A percentile compares a stretch with the other conserved stretches of the same genome.
These are phyloP conservation scores for Aspergillus sp. DNA, from an alignment of 2,329 filamentous ascomycete species.

Conservation along the genomic window DNA sequence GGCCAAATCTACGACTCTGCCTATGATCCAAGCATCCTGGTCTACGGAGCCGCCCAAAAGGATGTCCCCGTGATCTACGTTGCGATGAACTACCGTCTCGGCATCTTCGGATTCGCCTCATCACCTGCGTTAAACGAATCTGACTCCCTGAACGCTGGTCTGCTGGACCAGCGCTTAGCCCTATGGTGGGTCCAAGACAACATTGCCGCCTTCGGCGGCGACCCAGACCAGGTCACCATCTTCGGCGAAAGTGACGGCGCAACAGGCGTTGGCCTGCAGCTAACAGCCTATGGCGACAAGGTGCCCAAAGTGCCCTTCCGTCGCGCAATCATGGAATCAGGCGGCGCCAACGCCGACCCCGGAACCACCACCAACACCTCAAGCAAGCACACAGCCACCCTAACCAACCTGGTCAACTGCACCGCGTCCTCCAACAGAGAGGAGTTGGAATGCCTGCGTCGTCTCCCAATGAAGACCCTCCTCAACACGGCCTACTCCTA, in stretches of 20 bases:
- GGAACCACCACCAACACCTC: not conserved
- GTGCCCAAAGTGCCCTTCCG: not conserved
- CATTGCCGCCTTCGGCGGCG: conserved; percentile 5
- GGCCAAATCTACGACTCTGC: not conserved
- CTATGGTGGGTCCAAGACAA: not conserved
- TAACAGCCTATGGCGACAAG: not conserved
- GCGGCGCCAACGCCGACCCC: not conserved
- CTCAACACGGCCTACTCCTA: not conserved
- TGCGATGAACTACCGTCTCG: not conserved
- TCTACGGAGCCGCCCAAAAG: not conserved
- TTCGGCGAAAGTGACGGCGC: conserved; percentile 5
- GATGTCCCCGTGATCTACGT: not conserved
- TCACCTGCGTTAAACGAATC: not conserved
- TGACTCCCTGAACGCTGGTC: not conserved
- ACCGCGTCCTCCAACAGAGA: not conserved
- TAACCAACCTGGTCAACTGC: not conserved
- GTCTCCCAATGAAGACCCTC: not conserved
- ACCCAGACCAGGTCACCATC: conserved; percentile 4
- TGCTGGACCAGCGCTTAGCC: not conserved
- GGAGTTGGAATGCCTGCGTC: not conserved
- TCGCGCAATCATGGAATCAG: not conserved
- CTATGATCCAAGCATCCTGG: not conserved
- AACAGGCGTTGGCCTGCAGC: not conserved
- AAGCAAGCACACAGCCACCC: not conserved
- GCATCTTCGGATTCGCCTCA: not conserved